Percentiles rank a stretch among this genome's conserved stretches.
phyloP scores from a whole-genome alignment of 306 rosid genomes.

The Chamaecrista fasciculata region DNA sequence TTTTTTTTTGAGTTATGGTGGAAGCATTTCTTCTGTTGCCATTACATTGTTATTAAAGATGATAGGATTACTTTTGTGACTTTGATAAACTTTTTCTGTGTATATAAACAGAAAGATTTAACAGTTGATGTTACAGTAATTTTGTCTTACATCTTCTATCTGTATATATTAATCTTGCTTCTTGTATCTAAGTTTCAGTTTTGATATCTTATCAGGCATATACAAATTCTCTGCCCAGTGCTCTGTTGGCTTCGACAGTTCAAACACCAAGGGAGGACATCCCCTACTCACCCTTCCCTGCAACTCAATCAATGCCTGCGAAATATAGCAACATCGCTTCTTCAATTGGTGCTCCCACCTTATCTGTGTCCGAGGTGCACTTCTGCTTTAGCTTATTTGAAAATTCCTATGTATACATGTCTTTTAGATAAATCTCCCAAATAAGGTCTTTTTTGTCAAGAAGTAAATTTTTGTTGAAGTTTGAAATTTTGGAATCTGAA shows the following conservation, averaged over 20 bases:
- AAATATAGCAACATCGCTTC: constrained; percentile 68
- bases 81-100: too few relatives aligned
- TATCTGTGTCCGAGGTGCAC: constrained; percentile 77
- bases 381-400: constrained; percentile 25
- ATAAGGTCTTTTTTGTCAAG: background rate
- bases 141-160: background rate
- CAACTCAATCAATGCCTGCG: constrained; percentile 61
- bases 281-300: constrained; percentile 80
- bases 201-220: constrained; percentile 55
- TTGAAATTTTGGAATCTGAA: background rate
- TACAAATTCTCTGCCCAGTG: constrained; percentile 66
- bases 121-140: background rate
- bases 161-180: background rate
- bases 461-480: background rate
- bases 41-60: too few relatives aligned
- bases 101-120: background rate
- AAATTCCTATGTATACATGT: background rate
- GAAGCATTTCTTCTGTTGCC: background rate
- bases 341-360: constrained; percentile 69
- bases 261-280: constrained; percentile 74
- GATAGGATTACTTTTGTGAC: too few relatives aligned
- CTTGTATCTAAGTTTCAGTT: constrained; percentile 1
- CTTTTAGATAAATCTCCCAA: background rate
- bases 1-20: background rate
- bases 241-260: constrained; percentile 62